Evolutionary conservation across 2,329 filamentous ascomycete species (phyloP).

Genomic region (Diaporthe caulivora): DNA sequence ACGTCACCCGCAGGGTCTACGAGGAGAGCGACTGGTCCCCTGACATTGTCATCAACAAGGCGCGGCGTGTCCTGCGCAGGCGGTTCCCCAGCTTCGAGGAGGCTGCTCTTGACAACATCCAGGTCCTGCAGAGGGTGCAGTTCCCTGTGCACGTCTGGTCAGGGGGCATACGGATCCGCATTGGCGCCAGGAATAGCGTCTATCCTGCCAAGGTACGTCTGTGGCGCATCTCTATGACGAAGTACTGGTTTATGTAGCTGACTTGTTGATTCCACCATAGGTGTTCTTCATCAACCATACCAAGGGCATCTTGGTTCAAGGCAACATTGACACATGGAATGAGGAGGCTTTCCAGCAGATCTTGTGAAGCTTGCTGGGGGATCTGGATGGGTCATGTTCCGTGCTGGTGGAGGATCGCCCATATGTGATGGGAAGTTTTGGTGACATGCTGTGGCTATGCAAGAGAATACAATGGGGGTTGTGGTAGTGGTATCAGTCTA

Average conservation of each 20-base stretch:
- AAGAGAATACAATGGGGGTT: neutral
- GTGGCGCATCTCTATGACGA: too few relatives aligned
- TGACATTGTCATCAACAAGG: neutral
- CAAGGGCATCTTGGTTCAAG: neutral
- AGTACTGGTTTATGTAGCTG: neutral
- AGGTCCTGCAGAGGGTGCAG: neutral
- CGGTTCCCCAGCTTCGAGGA: neutral
- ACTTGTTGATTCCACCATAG: neutral
- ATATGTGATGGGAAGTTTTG: neutral
- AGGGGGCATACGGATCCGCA: neutral
- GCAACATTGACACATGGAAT: neutral
- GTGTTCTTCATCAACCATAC: conserved; percentile 1
- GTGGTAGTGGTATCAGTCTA: neutral
- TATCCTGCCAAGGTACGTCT: neutral
- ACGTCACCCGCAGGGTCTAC: neutral
- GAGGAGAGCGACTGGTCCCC: neutral
- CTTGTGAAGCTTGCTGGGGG: too few relatives aligned
- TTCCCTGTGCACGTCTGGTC: neutral
- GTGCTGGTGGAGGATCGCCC: neutral
- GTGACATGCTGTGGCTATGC: neutral
- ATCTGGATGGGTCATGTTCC: neutral
- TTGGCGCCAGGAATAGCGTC: neutral
- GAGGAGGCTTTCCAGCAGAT: neutral
- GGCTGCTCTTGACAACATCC: neutral
- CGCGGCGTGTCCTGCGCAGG: neutral